Evolutionary conservation across 1,139 yeast species (phyloP), one percentile per base, ranked within the genome.

Genomic region (Protomyces arabidopsidicola): DNA sequence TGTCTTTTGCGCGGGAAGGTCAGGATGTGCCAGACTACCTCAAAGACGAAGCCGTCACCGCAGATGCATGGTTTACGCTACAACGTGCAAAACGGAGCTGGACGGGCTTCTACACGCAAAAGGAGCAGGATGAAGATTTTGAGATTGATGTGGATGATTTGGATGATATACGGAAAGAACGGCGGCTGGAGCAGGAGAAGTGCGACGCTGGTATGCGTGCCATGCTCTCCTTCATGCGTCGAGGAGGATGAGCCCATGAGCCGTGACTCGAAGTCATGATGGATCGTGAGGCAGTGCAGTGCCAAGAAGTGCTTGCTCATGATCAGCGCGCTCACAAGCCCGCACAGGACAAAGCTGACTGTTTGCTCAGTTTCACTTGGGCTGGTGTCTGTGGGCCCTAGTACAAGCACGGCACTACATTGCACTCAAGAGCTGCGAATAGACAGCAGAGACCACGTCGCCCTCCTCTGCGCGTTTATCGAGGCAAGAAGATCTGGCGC

Each of bases 141-240:
- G 62, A 58, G 45, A 58, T 58, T 34, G 62, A 58, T 18, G 42
- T 20, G 34, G 62, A 58, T 42, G 62, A 58, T 52, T 31, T 58
- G 52, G 62, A 58, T 39, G 62, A 58, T 24, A 52, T 58, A 2
- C 27, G 62, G 24, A 51, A 45, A 24, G 36, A 24, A 14, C 38
- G 62, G 45, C 62, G 45, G 22, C 45, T n/a, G 16, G 62, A 58
- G 34, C 14, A 48, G 20, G 45, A 51, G 12, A 16, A 18, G 16
- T 24, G 56, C 18, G 27, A 39, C 36, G 42, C 18, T 16, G 62
- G 42, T 12, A 39, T 58, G 53, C 39, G 42, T n/a, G 39, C 55
- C 10, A 58, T 58, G 62, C 31, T 58, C 16, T 31, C 42, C 14
- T 58, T 39, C 22, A 48, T 55, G 45, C 62, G 62, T 16, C 27